phyloP scores from a whole-genome alignment of 2,329 filamentous ascomycete species.

The Xylaria polymorpha region DNA sequence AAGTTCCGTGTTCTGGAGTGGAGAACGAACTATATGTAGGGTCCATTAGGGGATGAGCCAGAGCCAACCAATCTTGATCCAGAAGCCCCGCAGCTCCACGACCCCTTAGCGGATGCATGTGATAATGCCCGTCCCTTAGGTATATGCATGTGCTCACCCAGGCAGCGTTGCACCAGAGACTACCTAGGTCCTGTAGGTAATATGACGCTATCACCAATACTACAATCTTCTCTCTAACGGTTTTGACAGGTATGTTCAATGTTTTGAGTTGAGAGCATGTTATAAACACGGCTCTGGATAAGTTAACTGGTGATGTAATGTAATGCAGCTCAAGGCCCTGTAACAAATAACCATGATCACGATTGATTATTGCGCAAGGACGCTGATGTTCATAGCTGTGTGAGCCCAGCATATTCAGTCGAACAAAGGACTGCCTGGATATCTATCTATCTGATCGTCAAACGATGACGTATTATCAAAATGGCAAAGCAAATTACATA shows the following conservation, averaged over 20 bases:
- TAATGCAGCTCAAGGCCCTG: background rate
- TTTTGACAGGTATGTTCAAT: background rate
- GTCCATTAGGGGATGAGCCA: background rate
- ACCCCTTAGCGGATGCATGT: slow-evolving; percentile 8
- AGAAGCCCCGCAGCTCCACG: slow-evolving; percentile 1
- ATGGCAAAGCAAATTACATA: background rate
- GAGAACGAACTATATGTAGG: background rate
- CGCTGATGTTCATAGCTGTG: background rate
- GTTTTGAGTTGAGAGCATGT: background rate
- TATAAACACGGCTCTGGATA: background rate
- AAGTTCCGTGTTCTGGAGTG: slow-evolving; percentile 18
- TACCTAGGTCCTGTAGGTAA: no score
- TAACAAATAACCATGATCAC: background rate
- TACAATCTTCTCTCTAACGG: background rate
- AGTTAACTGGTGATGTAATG: no score
- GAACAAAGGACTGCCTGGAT: background rate
- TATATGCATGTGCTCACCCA: background rate
- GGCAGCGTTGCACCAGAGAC: background rate
- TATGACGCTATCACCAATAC: background rate
- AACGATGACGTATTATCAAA: background rate
- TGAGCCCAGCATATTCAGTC: background rate
- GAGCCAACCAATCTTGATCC: background rate
- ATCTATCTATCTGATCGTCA: background rate
- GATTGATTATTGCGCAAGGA: background rate
- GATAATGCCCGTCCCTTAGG: slow-evolving; percentile 9